Evolutionary conservation across 768 basidiomycete genomes (phyloP), one percentile per base, ranked within the genome.

Genomic region (Phlebiopsis gigantea): DNA sequence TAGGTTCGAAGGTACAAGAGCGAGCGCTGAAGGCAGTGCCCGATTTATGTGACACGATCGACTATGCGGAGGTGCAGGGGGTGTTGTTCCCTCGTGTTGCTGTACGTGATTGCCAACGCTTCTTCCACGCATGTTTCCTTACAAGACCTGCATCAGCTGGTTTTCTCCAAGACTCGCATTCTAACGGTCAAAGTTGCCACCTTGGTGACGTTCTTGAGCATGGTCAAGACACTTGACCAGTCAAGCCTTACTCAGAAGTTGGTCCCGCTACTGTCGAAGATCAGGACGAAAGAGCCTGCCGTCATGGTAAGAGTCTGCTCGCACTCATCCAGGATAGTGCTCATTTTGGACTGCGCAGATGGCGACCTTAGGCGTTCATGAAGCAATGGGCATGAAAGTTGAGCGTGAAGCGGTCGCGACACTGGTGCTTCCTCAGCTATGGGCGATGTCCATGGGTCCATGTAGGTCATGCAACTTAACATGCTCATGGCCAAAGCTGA

Each of bases 391-490:
- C 8, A 80, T 84, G 62, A 97, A 96, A 68, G 86, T 98, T 1
- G 95, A 97, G 63, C 82, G 93, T 47, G 93, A 95, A 71, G 92
- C 94, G 9, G 68, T 83, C 12, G 82, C 82, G 0, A 79, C 80
- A 0, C 67, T 83, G 15, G 81, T 85, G 2, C 69, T 85, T 5
- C 83, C 83, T 7, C 83, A 85, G 58, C 63, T 73, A 7, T 99
- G 97, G 97, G 77, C 88, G 2, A 98, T 99, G 94, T 94, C 90
- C 2, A 96, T 98, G 75, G 95, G 93, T 24, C 95, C 95, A 54
- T 68, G 92, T 93, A 66, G 65, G 88, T 79, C 10, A 22, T 8
- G 42, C 26, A 60, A 46, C 58, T 50, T 26, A 57, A 28, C 15
- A 8, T 41, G 12, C 28, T 45, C 26, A 58, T 31, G n/a, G 22